Evolutionary conservation across 495 filamentous ascomycete species (phyloP).

Genomic region (Hyaloscypha finlandica): DNA sequence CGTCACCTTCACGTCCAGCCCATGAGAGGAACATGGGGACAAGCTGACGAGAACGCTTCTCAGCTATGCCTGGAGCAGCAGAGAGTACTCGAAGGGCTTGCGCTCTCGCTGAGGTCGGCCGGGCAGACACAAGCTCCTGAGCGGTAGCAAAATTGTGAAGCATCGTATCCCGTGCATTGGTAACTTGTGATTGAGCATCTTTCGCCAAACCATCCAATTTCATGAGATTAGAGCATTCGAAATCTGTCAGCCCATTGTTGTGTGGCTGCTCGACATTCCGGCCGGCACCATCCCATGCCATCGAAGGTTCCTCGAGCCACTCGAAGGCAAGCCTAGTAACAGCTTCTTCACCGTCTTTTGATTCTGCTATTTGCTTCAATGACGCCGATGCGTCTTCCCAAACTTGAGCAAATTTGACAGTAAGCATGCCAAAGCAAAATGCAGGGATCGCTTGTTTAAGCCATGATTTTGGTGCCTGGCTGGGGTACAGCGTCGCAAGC

Average conservation of each 20-base stretch:
- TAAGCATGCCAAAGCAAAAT: constrained; percentile 88
- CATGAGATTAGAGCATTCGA: constrained; percentile 77
- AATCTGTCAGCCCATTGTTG: constrained; percentile 55
- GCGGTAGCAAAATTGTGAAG: constrained; percentile 49
- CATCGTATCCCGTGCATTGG: constrained; percentile 49
- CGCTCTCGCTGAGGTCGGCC: constrained; percentile 54
- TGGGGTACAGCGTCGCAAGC: constrained; percentile 62
- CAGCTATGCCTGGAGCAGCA: constrained; percentile 71
- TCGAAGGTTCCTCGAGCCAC: constrained; percentile 70
- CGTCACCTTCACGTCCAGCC: constrained; percentile 40
- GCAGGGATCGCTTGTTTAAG: constrained; percentile 70
- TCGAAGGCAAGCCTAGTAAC: constrained; percentile 73
- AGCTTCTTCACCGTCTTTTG: constrained; percentile 67
- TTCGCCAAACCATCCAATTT: constrained; percentile 51
- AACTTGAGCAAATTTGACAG: constrained; percentile 74
- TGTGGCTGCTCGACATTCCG: constrained; percentile 27
- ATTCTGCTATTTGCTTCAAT: constrained; percentile 72
- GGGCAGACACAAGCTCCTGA: constrained; percentile 44
- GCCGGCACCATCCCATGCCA: constrained; percentile 41
- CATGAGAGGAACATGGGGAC: constrained; percentile 86
- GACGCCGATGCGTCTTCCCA: constrained; percentile 82
- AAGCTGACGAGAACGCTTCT: constrained; percentile 80
- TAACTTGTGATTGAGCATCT: constrained; percentile 40
- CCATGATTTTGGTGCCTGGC: constrained; percentile 57
- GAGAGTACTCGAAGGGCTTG: constrained; percentile 81